Evolutionary conservation across 1,139 yeast genomes (phyloP), one percentile per base, ranked within the genome.

Genomic region (Geotrichum histeridarum): DNA sequence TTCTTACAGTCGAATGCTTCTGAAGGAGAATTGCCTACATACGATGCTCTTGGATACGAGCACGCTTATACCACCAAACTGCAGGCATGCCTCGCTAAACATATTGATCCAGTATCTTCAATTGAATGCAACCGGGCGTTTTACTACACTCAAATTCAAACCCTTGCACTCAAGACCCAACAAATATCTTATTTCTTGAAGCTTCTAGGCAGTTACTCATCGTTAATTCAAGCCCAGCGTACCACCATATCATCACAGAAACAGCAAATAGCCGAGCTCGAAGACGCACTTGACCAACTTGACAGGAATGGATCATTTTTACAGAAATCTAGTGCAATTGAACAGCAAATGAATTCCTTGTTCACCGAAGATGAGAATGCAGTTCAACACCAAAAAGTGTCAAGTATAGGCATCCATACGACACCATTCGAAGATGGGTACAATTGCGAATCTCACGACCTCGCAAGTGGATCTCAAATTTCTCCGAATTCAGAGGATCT

Each of bases 21-120:
- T 14, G 6, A 33, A 2, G 14, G 37, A 3, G 27, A 22, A 22
- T 5, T 22, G n/a, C 30, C 27, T 32, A 38, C 51, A 9, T 48
- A 30, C 15, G 51, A 48, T 31, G 31, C 51, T 12, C 15, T 48
- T 8, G 39, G 46, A 14, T 48, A 48, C 39, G 51, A 48, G 32
- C 42, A 39, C 38, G 41, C 9, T 17, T 48, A 48, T 17, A 31
- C 43, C 27, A 39, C 9, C 30, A 18, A 37, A n/a, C 38, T 48
- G 11, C 51, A 39, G 18, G 39, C 31, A 12, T 48, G 41, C 39
- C 36, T 48, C 14, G n/a, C 42, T 8, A n/a, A n/a, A 9, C 15
- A 6, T 14, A 9, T 48, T 8, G 51, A 48, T 15, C 32, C 51
- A 27, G 30, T 12, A 14, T 42, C 51, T 14, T 31, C 36, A 11